phyloP scores from a whole-genome alignment of 768 basidiomycete genomes.

The Stropharia rugosoannulata region DNA sequence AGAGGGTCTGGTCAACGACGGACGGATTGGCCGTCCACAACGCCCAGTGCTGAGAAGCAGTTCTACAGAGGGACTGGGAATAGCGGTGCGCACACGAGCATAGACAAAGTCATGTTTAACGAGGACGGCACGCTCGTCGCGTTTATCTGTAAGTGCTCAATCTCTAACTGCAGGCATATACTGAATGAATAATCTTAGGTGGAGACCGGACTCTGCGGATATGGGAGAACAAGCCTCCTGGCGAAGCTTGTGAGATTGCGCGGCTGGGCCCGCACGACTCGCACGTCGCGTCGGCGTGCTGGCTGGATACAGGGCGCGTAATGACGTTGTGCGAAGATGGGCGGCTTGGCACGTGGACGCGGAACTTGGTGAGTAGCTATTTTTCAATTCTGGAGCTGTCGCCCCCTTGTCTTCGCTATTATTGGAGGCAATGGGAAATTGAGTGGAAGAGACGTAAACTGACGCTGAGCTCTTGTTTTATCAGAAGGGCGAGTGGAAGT shows the following conservation, averaged over 20 bases:
- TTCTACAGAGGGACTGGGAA: conserved; percentile 38
- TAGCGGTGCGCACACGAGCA: conserved; percentile 42
- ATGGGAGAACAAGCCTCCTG: conserved; percentile 44
- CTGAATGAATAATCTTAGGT: conserved; percentile 31
- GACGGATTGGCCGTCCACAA: conserved; percentile 48
- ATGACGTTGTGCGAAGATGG: conserved; percentile 60
- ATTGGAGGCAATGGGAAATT: neutral
- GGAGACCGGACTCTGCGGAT: conserved; percentile 62
- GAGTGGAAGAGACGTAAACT: neutral
- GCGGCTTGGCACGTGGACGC: conserved; percentile 57
- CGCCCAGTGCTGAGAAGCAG: conserved; percentile 31
- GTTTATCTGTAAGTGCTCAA: conserved; percentile 46
- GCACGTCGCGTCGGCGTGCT: conserved; percentile 42
- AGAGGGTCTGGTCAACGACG: conserved; percentile 19
- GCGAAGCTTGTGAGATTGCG: conserved; percentile 48
- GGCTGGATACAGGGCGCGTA: conserved; percentile 59
- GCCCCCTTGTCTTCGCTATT: neutral
- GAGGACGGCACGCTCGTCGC: conserved; percentile 57
- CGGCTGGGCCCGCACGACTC: conserved; percentile 49
- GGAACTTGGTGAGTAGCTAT: conserved; percentile 33
- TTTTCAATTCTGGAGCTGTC: conserved; percentile 23
- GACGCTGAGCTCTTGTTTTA: neutral
- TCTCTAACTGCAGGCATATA: neutral
- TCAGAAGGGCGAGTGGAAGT: conserved; percentile 40
- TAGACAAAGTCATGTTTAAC: conserved; percentile 50